These are phyloP conservation scores for Astrephomene gubernaculifera DNA, from an alignment of 139 green algal species.

Conservation along the genomic window DNA sequence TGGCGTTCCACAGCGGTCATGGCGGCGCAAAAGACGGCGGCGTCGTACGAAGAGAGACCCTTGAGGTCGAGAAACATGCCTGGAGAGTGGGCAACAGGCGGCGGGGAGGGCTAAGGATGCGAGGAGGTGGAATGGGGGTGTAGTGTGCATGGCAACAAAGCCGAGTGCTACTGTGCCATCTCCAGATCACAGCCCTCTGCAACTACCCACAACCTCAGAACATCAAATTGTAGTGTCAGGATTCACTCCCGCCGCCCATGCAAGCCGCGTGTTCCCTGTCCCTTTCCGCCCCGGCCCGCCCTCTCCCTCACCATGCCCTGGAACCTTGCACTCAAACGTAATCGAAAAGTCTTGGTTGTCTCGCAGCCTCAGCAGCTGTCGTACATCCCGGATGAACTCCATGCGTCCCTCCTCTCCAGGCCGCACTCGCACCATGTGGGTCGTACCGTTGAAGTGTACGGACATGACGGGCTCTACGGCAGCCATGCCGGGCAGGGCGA, in stretches of 20 bases:
- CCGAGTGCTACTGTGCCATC: too few species aligned
- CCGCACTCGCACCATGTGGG: conserved; percentile 34
- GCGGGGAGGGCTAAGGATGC: too few species aligned
- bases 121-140: too few species aligned
- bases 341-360: conserved; percentile 50
- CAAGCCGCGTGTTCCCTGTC: neutral
- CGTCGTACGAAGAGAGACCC: conserved; percentile 41
- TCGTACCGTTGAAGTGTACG: conserved; percentile 52
- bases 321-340: conserved; percentile 58
- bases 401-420: conserved; percentile 38
- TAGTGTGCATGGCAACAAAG: too few species aligned
- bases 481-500: conserved; percentile 12
- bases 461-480: conserved; percentile 47
- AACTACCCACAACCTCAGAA: too few species aligned
- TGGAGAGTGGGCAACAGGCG: too few species aligned
- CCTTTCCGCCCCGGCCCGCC: neutral
- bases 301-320: conserved; percentile 32
- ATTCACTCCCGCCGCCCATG: too few species aligned
- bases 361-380: conserved; percentile 41
- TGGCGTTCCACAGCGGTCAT: conserved; percentile 42
- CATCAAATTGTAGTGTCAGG: too few species aligned
- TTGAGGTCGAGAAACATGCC: conserved; percentile 44
- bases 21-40: conserved; percentile 41
- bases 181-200: too few species aligned
- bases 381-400: conserved; percentile 53